Percentiles rank a stretch among this genome's conserved stretches.
phyloP scores from a whole-genome alignment of 495 filamentous ascomycete species.

The Xylaria castorea region DNA sequence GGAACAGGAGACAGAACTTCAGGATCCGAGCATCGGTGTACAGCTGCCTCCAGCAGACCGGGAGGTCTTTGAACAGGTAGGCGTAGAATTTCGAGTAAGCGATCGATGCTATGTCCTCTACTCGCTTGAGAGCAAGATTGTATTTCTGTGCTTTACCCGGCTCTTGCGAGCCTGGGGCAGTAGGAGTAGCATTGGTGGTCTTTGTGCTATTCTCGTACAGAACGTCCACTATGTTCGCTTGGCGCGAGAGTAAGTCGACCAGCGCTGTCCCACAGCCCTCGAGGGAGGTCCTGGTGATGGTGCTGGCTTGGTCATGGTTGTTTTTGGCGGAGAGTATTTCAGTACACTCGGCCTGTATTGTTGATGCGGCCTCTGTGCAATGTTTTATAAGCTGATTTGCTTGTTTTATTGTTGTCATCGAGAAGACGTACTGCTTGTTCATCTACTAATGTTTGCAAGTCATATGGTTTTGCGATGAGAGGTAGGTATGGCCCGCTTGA shows the following conservation, averaged over 20 bases:
- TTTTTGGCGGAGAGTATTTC: conserved; percentile 28
- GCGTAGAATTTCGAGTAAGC: conserved; percentile 71
- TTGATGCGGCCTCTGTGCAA: conserved; percentile 31
- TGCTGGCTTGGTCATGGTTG: neutral
- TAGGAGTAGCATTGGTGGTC: neutral
- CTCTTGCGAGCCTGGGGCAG: neutral
- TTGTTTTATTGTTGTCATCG: conserved; percentile 26
- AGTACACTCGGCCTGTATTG: conserved; percentile 41
- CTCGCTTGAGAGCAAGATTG: conserved; percentile 36
- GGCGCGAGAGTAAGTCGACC: conserved; percentile 45
- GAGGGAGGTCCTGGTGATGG: conserved; percentile 27
- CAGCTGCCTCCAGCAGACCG: conserved; percentile 74
- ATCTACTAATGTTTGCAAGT: neutral
- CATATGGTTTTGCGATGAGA: neutral
- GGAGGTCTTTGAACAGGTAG: conserved; percentile 77
- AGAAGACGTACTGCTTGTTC: neutral
- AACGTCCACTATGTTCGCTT: conserved; percentile 38
- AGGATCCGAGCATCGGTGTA: conserved; percentile 80
- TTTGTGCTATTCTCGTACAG: conserved; percentile 24
- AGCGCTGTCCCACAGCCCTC: conserved; percentile 46
- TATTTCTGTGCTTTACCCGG: conserved; percentile 12
- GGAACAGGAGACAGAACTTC: conserved; percentile 58
- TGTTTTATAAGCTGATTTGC: conserved; percentile 31
- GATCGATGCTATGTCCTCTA: conserved; percentile 52
- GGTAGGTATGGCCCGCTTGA: neutral